phyloP scores from a whole-genome alignment of 768 basidiomycete genomes.

The Termitomyces sp. region DNA sequence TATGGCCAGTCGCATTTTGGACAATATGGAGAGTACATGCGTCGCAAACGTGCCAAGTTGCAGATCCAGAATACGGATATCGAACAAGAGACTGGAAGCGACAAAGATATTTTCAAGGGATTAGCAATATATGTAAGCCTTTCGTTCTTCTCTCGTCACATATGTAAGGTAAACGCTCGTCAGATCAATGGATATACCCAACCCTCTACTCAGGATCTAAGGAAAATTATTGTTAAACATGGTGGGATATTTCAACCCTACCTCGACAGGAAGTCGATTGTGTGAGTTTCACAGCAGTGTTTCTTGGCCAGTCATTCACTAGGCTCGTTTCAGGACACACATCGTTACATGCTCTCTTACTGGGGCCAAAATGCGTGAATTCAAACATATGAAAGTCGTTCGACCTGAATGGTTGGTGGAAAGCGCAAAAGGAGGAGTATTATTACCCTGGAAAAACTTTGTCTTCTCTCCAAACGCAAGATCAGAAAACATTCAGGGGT shows the following conservation, averaged over 20 bases:
- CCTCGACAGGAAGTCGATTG: conserved; percentile 69
- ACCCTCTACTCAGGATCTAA: conserved; percentile 81
- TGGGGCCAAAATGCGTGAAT: conserved; percentile 83
- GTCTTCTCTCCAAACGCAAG: conserved; percentile 48
- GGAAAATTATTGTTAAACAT: conserved; percentile 72
- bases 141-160: not conserved
- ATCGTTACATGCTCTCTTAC: conserved; percentile 91
- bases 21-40: conserved; percentile 84
- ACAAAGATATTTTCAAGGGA: conserved; percentile 61
- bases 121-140: conserved; percentile 75
- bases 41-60: conserved; percentile 84
- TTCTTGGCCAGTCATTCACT: not conserved
- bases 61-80: conserved; percentile 68
- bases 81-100: conserved; percentile 14
- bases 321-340: conserved; percentile 57
- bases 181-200: conserved; percentile 90
- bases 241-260: conserved; percentile 85
- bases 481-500: conserved; percentile 45
- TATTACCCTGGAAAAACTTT: conserved; percentile 81
- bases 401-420: conserved; percentile 85
- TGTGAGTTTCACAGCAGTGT: conserved; percentile 39
- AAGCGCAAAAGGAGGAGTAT: conserved; percentile 57
- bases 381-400: conserved; percentile 87
- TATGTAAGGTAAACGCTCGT: not conserved
- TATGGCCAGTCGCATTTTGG: conserved; percentile 84